Evolutionary conservation across 2,329 filamentous ascomycete species (phyloP), one percentile per base, ranked within the genome.

Genomic region (Tolypocladium capitatum): DNA sequence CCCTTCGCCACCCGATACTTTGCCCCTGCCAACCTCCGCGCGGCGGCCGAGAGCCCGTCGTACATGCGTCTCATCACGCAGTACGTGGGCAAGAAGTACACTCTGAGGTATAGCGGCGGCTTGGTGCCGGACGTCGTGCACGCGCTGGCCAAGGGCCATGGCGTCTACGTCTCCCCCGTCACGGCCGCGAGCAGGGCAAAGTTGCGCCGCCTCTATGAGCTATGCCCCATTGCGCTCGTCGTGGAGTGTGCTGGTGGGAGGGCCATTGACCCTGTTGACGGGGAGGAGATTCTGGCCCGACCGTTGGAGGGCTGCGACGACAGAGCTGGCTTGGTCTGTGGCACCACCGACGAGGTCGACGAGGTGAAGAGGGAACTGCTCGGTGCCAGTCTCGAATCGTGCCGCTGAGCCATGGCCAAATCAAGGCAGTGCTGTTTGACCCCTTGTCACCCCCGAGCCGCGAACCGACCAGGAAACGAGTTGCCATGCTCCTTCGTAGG

Each of bases 71-170:
- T 82, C 0, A 62, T 82, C 5, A 61, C 63, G 24, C 59, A 65
- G 5, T 81, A 71, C 50, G 71, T 82, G 8, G 43, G 51, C n/a
- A 58, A 71, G 36, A 69, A 69, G 54, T 82, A 80, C 57, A 81
- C 78, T 1, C 64, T 83, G 34, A 66, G 79, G 2, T 83, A 82
- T 54, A 71, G 70, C 18, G 79, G 79, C 0, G 79, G 79, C 0
- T 60, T 83, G 4, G 78, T 83, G 3, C 79, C 79, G 0, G 79
- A 83, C 48, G 63, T 82, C 0, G 72, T 75, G 13, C 79, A 82
- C 49, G 69, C 72, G 4, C 62, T 83, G 8, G 71, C 75, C 50
- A 81, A 82, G 59, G 76, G 77, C 0, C 77, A 82, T 47, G 79
- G 79, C 1, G 58, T 83, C 1, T 83, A 81, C 54, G 56, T 81